phyloP scores from a whole-genome alignment of 345 rosid species.

The Turritis glabra region DNA sequence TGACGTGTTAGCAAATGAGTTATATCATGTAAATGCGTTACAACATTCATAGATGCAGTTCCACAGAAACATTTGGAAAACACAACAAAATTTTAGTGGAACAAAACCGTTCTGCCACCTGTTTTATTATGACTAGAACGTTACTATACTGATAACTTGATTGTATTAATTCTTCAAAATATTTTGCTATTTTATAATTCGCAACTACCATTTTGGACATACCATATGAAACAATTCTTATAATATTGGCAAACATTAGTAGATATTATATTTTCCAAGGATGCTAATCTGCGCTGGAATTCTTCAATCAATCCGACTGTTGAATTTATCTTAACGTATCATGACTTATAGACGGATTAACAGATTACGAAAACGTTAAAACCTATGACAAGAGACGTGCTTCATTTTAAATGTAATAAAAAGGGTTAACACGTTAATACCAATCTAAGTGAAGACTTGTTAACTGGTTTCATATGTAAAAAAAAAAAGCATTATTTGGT shows the following conservation, averaged over 20 bases:
- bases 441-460: neutral
- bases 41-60: neutral
- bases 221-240: neutral
- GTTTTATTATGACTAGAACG: neutral
- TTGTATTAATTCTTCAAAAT: neutral
- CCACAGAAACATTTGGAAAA: too few species aligned
- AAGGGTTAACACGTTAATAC: neutral
- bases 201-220: neutral
- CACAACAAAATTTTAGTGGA: neutral
- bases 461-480: too few species aligned
- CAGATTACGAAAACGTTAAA: neutral
- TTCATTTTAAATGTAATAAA: neutral
- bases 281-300: neutral
- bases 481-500: too few species aligned
- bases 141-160: neutral
- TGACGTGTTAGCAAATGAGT: constrained; percentile 6
- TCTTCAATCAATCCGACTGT: neutral
- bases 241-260: neutral
- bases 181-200: too few species aligned
- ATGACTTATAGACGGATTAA: neutral
- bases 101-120: neutral
- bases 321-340: neutral
- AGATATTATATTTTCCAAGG: neutral
- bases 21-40: constrained; percentile 9
- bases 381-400: constrained; percentile 16